phyloP scores from a whole-genome alignment of 75 land plant genomes.

The Isoetes taiwanensis region DNA sequence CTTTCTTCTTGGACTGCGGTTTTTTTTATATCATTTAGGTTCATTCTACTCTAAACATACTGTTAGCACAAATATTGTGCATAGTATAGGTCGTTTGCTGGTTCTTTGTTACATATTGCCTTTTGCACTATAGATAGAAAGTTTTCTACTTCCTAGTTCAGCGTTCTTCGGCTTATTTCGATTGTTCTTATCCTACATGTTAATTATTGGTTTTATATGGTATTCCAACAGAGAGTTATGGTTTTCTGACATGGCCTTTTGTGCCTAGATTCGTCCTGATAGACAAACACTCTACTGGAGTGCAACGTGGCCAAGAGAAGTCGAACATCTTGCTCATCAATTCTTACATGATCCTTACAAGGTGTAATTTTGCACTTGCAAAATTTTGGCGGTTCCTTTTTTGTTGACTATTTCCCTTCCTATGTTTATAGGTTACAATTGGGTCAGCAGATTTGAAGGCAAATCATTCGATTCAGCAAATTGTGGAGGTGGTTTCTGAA shows the following conservation, averaged over 20 bases:
- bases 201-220: neutral
- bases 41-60: too few relatives aligned
- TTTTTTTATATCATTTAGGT: too few relatives aligned
- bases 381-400: neutral
- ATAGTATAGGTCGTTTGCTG: too few relatives aligned
- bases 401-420: neutral
- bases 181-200: neutral
- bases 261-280: slow-evolving; percentile 65
- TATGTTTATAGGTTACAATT: slow-evolving; percentile 42
- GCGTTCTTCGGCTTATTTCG: too few relatives aligned
- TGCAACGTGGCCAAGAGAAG: slow-evolving; percentile 90
- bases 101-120: too few relatives aligned
- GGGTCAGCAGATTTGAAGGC: slow-evolving; percentile 72
- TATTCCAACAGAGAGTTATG: neutral
- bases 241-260: neutral
- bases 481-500: slow-evolving; percentile 58
- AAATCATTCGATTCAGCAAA: slow-evolving; percentile 59
- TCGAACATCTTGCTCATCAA: slow-evolving; percentile 58
- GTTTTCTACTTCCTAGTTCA: too few relatives aligned
- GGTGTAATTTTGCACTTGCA: slow-evolving; percentile 34
- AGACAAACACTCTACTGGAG: slow-evolving; percentile 88
- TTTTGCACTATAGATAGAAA: too few relatives aligned
- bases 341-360: slow-evolving; percentile 69
- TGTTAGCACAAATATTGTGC: too few relatives aligned
- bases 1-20: too few relatives aligned